A percentile compares a stretch with the other conserved stretches of the same genome.
phyloP scores from a whole-genome alignment of 768 basidiomycete species.

The Mycena haematopus region DNA sequence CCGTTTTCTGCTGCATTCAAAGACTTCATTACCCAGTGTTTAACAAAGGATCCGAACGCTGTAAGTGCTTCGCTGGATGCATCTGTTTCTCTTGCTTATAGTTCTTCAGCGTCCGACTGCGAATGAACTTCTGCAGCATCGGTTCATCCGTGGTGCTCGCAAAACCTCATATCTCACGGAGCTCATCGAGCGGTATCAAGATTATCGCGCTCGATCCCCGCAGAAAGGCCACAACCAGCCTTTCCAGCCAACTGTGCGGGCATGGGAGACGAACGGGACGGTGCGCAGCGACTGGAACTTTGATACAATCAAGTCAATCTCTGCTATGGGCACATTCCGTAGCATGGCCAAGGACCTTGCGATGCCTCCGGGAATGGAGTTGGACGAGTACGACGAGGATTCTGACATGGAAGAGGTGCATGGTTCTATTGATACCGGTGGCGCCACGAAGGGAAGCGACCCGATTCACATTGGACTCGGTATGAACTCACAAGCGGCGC shows the following conservation, averaged over 20 bases:
- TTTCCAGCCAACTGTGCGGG: conserved; percentile 62
- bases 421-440: conserved; percentile 64
- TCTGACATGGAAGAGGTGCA: conserved; percentile 48
- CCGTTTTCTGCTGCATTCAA: conserved; percentile 86
- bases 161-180: conserved; percentile 86
- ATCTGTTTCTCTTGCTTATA: conserved; percentile 26
- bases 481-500: conserved; percentile 59
- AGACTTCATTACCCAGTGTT: conserved; percentile 87
- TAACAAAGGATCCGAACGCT: conserved; percentile 88
- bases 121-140: conserved; percentile 91
- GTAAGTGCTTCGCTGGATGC: conserved; percentile 49
- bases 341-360: conserved; percentile 71
- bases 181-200: conserved; percentile 87
- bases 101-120: conserved; percentile 80
- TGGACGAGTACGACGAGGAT: conserved; percentile 54
- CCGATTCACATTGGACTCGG: conserved; percentile 47
- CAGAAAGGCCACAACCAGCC: conserved; percentile 56
- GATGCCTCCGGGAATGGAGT: conserved; percentile 61
- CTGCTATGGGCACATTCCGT: conserved; percentile 80
- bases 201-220: conserved; percentile 70
- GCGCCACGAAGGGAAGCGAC: conserved; percentile 71
- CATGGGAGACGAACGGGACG: conserved; percentile 78
- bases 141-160: conserved; percentile 85
- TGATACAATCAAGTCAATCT: conserved; percentile 77
- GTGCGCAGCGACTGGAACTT: conserved; percentile 96